phyloP scores from a whole-genome alignment of 2,329 filamentous ascomycete genomes.

The Colletotrichum magnum region DNA sequence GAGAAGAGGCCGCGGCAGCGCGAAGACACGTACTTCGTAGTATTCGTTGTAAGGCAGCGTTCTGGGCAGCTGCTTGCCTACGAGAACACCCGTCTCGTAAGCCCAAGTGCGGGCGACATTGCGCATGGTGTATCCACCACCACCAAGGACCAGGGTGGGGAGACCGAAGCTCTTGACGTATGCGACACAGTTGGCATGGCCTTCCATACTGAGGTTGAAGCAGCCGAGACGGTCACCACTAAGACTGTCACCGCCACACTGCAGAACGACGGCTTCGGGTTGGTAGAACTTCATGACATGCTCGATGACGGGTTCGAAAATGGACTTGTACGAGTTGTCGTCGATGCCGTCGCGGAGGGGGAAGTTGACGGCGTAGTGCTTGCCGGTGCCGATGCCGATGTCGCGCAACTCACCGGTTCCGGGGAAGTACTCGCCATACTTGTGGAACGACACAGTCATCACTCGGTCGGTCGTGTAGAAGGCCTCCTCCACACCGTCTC shows the following conservation, averaged over 20 bases:
- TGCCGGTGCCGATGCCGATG: constrained; percentile 88
- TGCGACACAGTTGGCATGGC: constrained; percentile 93
- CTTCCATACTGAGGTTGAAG: constrained; percentile 97
- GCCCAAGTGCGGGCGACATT: constrained; percentile 98
- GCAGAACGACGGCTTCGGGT: constrained; percentile 92
- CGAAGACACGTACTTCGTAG: constrained; percentile 74
- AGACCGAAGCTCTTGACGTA: constrained; percentile 89
- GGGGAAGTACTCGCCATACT: constrained; percentile 97
- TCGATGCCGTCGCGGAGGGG: constrained; percentile 93
- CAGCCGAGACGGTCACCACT: constrained; percentile 95
- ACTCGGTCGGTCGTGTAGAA: constrained; percentile 95
- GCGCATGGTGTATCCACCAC: constrained; percentile 96
- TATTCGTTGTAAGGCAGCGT: constrained; percentile 98
- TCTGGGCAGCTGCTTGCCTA: constrained; percentile 84
- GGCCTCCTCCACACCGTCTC: constrained; percentile 92
- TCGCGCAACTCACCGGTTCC: constrained; percentile 90
- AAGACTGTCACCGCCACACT: constrained; percentile 95
- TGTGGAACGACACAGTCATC: constrained; percentile 95
- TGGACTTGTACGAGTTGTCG: constrained; percentile 88
- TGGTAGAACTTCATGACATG: constrained; percentile 90
- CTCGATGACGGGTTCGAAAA: constrained; percentile 92
- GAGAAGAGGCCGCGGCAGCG: background rate
- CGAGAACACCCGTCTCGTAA: constrained; percentile 92
- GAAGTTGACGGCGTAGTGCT: constrained; percentile 92
- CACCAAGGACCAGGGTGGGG: constrained; percentile 92